Percentiles rank a stretch among this genome's conserved stretches.
Evolutionary conservation across 179 eudicot species (phyloP).

Genomic region (Spinacia oleracea): DNA sequence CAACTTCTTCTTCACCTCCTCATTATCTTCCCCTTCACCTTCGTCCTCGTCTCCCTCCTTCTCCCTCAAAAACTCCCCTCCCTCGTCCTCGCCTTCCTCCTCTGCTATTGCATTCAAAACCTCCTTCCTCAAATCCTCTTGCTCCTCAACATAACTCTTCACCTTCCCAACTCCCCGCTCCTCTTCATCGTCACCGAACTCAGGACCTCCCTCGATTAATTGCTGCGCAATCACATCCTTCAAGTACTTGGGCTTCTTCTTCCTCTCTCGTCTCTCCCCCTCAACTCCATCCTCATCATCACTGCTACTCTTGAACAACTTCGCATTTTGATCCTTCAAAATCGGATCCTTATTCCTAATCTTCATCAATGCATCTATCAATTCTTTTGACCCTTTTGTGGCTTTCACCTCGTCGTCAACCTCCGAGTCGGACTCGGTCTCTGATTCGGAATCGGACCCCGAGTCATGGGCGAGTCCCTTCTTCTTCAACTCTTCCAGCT

Average conservation of each 20-base stretch:
- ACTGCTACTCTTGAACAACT: constrained; percentile 51
- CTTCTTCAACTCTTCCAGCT: constrained; percentile 64
- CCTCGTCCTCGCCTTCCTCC: constrained; percentile 41
- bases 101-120: constrained; percentile 35
- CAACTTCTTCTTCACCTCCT: constrained; percentile 52
- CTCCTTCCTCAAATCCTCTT: constrained; percentile 29
- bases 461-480: constrained; percentile 49
- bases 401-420: constrained; percentile 36
- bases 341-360: constrained; percentile 68
- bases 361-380: constrained; percentile 57
- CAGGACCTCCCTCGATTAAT: constrained; percentile 73
- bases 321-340: constrained; percentile 48
- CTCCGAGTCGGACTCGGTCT: constrained; percentile 35
- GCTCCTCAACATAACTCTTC: constrained; percentile 32
- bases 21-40: constrained; percentile 43
- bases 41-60: constrained; percentile 41
- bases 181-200: constrained; percentile 38
- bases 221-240: constrained; percentile 78
- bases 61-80: constrained; percentile 47
- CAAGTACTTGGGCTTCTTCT: constrained; percentile 58
- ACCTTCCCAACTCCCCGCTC: constrained; percentile 19
- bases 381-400: constrained; percentile 35
- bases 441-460: constrained; percentile 40
- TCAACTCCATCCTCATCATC: constrained; percentile 20
- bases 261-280: constrained; percentile 19